phyloP scores from a whole-genome alignment of 2,329 filamentous ascomycete species.

The Cercospora sp. region DNA sequence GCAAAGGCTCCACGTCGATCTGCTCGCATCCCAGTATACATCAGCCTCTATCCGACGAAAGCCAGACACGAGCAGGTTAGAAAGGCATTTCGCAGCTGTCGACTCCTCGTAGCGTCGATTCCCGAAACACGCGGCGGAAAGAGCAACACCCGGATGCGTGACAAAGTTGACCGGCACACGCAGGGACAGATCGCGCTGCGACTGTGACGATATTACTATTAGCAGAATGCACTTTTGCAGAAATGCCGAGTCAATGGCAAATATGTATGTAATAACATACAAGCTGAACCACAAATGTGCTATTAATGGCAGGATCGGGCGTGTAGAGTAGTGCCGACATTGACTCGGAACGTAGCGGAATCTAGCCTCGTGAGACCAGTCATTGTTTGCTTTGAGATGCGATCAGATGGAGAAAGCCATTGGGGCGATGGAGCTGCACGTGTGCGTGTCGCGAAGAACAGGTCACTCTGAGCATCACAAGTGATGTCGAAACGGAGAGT shows the following conservation, averaged over 20 bases:
- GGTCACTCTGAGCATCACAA: neutral
- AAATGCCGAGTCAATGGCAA: neutral
- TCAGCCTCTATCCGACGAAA: slow-evolving; percentile 61
- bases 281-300: slow-evolving; percentile 7
- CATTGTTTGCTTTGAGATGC: neutral
- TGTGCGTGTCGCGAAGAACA: neutral
- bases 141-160: slow-evolving; percentile 56
- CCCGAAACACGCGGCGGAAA: slow-evolving; percentile 61
- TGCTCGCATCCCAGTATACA: slow-evolving; percentile 62
- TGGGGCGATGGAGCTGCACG: neutral
- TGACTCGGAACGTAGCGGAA: neutral
- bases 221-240: neutral
- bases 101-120: slow-evolving; percentile 53
- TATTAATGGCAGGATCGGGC: slow-evolving; percentile 13
- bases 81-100: slow-evolving; percentile 57
- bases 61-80: slow-evolving; percentile 61
- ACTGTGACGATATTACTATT: slow-evolving; percentile 43
- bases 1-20: slow-evolving; percentile 60
- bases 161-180: slow-evolving; percentile 64
- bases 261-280: slow-evolving; percentile 1
- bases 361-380: neutral
- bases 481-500: slow-evolving; percentile 1
- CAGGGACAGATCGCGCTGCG: slow-evolving; percentile 61
- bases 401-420: neutral
- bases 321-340: slow-evolving; percentile 14